Evolutionary conservation across 2,329 filamentous ascomycete genomes (phyloP), one percentile per base, ranked within the genome.

Genomic region (Elsinoe australis): DNA sequence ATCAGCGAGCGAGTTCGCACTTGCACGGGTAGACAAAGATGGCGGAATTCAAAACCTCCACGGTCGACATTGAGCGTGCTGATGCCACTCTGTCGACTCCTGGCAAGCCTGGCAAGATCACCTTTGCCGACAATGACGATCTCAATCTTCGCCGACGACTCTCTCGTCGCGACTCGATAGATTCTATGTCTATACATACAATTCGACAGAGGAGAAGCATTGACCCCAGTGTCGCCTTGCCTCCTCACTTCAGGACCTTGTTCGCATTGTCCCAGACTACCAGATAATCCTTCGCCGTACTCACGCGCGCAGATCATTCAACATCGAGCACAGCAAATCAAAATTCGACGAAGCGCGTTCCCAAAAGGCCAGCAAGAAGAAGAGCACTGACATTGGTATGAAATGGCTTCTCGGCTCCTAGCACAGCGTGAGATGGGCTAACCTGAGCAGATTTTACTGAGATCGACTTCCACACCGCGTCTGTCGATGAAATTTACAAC

Each of bases 391-490:
- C 15, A 59, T 64, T 51, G 63, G 61, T 64, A 54, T 41, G 56
- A n/a, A n/a, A n/a, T n/a, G n/a, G n/a, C n/a, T n/a, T n/a, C n/a
- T n/a, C n/a, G n/a, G n/a, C n/a, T n/a, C n/a, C n/a, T n/a, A n/a
- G n/a, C n/a, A n/a, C n/a, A n/a, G n/a, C n/a, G n/a, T n/a, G n/a
- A n/a, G n/a, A 35, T 10, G 38, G 32, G 26, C 50, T 39, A 33
- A 47, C 24, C 22, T 47, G 50, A 8, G 51, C 53, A 53, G 61
- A 62, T 36, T 61, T 63, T 19, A 58, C 51, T 17, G 71, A 74
- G 50, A 70, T 86, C 42, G 79, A 85, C 57, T 85, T 83, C 80
- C 83, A 87, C 61, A 78, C 67, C 0, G 65, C 84, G 8, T 62
- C 76, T 0, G 58, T 71, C 9, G 68, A 76, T 5, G 78, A 83